Evolutionary conservation across 202 grass and related monocot species (phyloP).

Genomic region (Panicum virgatum): DNA sequence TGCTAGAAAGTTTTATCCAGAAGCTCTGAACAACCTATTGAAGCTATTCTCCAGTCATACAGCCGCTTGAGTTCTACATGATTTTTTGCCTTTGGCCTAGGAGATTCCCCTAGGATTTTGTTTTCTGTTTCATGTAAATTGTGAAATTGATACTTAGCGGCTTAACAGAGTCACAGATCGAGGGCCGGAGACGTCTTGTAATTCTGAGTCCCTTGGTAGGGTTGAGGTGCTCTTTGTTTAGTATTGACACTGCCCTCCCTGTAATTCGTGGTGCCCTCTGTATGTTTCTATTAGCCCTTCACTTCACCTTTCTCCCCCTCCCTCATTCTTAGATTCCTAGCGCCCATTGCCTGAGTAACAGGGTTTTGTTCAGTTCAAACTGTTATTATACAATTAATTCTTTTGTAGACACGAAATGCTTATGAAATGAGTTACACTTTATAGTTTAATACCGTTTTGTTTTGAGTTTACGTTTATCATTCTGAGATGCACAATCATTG

Average conservation of each 20-base stretch:
- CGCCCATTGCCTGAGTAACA: slow-evolving; percentile 50
- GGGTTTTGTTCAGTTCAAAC: slow-evolving; percentile 52
- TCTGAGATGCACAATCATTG: neutral
- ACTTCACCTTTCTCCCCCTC: neutral
- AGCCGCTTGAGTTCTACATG: slow-evolving; percentile 47
- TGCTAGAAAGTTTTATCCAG: slow-evolving; percentile 91
- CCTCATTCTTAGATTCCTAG: slow-evolving; percentile 48
- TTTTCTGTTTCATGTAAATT: slow-evolving; percentile 63
- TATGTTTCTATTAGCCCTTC: slow-evolving; percentile 51
- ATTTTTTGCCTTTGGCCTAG: slow-evolving; percentile 50
- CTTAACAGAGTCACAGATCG: slow-evolving; percentile 60
- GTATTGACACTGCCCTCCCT: slow-evolving; percentile 57
- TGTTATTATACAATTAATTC: slow-evolving; percentile 57
- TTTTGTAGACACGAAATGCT: slow-evolving; percentile 56
- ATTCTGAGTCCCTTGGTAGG: slow-evolving; percentile 51
- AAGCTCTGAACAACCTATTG: slow-evolving; percentile 76
- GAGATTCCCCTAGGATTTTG: slow-evolving; percentile 47
- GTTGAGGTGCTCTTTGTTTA: slow-evolving; percentile 47
- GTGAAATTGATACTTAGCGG: slow-evolving; percentile 60
- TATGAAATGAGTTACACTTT: slow-evolving; percentile 39
- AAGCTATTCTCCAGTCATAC: slow-evolving; percentile 78
- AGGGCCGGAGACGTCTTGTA: slow-evolving; percentile 42
- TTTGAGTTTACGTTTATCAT: neutral
- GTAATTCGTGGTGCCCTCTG: slow-evolving; percentile 43
- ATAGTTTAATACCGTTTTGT: slow-evolving; percentile 31